Evolutionary conservation across 2,329 filamentous ascomycete species (phyloP).

Genomic region (Venturia oleaginea): DNA sequence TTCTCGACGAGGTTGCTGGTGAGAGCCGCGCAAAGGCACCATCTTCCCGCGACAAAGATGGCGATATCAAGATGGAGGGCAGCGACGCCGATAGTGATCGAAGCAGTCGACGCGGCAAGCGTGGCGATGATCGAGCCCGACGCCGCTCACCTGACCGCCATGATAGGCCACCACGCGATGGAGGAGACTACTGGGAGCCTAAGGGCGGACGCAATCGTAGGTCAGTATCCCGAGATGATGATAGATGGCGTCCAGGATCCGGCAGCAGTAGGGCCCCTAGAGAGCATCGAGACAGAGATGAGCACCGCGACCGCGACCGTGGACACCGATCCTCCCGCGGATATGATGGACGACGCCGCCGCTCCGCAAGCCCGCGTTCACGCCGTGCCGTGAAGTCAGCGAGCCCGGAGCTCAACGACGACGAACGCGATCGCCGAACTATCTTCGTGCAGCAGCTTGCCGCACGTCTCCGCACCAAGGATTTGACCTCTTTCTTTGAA

Average conservation of each 20-base stretch:
- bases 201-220: slow-evolving; percentile 4
- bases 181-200: slow-evolving; percentile 4
- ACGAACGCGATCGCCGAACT: slow-evolving; percentile 92
- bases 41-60: background rate
- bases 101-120: background rate
- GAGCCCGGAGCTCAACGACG: slow-evolving; percentile 74
- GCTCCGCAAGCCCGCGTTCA: slow-evolving; percentile 29
- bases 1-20: background rate
- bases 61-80: background rate
- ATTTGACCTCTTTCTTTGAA: slow-evolving; percentile 91
- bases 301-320: slow-evolving; percentile 42
- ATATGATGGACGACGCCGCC: slow-evolving; percentile 37
- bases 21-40: slow-evolving; percentile 1
- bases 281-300: slow-evolving; percentile 42
- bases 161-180: background rate
- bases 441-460: slow-evolving; percentile 98
- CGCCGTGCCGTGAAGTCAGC: slow-evolving; percentile 33
- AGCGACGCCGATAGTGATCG: background rate
- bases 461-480: slow-evolving; percentile 81
- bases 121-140: background rate
- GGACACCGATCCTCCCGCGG: slow-evolving; percentile 14
- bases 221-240: slow-evolving; percentile 7
- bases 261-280: background rate
- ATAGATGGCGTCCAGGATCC: slow-evolving; percentile 6
- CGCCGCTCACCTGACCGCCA: background rate